phyloP scores from a whole-genome alignment of 2,329 filamentous ascomycete genomes.

The Scedosporium minutisporum region DNA sequence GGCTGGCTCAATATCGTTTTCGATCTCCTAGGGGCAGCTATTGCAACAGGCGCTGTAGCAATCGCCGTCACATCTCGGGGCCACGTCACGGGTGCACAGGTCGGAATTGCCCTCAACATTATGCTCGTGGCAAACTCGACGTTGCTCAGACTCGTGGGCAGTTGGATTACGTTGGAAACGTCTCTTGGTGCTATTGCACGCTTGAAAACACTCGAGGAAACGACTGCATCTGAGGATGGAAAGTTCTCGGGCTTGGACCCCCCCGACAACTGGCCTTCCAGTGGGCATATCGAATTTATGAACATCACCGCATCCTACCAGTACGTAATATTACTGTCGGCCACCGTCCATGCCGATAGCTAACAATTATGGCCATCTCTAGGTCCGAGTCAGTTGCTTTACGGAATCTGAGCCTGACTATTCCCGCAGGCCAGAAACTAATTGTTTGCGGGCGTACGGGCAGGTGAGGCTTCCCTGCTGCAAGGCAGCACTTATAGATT shows the following conservation, averaged over 20 bases:
- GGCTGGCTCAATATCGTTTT: constrained; percentile 37
- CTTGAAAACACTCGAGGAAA: constrained; percentile 20
- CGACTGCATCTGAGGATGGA: constrained; percentile 19
- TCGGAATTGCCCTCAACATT: constrained; percentile 21
- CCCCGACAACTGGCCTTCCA: constrained; percentile 16
- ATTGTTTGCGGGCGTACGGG: constrained; percentile 43
- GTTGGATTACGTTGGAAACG: constrained; percentile 27
- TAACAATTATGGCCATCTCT: not conserved
- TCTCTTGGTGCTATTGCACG: constrained; percentile 24
- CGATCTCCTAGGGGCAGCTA: constrained; percentile 26
- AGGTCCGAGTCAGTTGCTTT: constrained; percentile 10
- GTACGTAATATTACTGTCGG: constrained; percentile 7
- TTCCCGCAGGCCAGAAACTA: constrained; percentile 32
- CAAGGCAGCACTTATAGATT: constrained; percentile 7
- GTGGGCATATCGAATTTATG: constrained; percentile 17
- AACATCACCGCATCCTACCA: constrained; percentile 18
- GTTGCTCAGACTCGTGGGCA: constrained; percentile 20
- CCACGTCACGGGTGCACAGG: constrained; percentile 9
- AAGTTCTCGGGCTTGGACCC: constrained; percentile 4
- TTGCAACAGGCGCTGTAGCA: constrained; percentile 22
- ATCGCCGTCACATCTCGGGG: constrained; percentile 22
- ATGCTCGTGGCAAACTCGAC: constrained; percentile 22
- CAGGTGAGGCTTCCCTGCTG: constrained; percentile 5
- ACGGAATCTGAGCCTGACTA: constrained; percentile 9
- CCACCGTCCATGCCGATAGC: not conserved